Percentiles rank a stretch among this genome's conserved stretches.
These are phyloP conservation scores for Microsporum audouinii DNA, from an alignment of 2,329 filamentous ascomycete species.

Conservation along the genomic window DNA sequence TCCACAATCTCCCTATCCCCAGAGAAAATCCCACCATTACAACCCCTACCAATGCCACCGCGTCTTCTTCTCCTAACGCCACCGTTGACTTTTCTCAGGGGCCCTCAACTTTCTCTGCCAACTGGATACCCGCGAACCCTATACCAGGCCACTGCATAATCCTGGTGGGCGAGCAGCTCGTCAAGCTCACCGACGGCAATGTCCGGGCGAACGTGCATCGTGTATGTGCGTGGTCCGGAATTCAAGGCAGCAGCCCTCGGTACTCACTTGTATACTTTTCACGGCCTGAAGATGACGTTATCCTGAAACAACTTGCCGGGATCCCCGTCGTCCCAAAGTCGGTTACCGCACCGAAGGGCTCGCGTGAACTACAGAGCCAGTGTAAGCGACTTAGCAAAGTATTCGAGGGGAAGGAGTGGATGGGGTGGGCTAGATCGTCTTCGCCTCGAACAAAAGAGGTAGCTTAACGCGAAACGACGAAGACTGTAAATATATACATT, in stretches of 20 bases:
- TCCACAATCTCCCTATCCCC: background rate
- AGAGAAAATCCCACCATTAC: background rate
- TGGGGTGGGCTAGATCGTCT: background rate
- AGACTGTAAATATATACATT: background rate
- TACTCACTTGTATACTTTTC: constrained; percentile 13
- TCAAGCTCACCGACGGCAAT: constrained; percentile 4
- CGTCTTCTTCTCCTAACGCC: background rate
- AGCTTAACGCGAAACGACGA: background rate
- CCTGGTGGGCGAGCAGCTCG: constrained; percentile 11
- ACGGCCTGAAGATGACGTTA: constrained; percentile 11
- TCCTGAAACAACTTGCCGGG: constrained; percentile 11
- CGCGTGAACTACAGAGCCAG: background rate
- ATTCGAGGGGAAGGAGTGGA: constrained; percentile 1
- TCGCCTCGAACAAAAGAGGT: background rate
- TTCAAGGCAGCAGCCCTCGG: background rate
- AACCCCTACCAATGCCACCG: background rate
- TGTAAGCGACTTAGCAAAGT: background rate
- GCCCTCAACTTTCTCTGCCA: background rate
- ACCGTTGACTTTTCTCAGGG: background rate
- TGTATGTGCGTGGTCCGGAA: constrained; percentile 4
- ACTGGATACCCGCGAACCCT: constrained; percentile 9
- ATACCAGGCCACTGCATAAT: constrained; percentile 12
- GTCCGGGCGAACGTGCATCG: constrained; percentile 11
- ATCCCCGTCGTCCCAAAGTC: constrained; percentile 9
- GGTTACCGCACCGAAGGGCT: background rate